Percentiles rank a stretch among this genome's conserved stretches.
phyloP scores from a whole-genome alignment of 768 basidiomycete genomes.

The Xerocomellus amylosporus region DNA sequence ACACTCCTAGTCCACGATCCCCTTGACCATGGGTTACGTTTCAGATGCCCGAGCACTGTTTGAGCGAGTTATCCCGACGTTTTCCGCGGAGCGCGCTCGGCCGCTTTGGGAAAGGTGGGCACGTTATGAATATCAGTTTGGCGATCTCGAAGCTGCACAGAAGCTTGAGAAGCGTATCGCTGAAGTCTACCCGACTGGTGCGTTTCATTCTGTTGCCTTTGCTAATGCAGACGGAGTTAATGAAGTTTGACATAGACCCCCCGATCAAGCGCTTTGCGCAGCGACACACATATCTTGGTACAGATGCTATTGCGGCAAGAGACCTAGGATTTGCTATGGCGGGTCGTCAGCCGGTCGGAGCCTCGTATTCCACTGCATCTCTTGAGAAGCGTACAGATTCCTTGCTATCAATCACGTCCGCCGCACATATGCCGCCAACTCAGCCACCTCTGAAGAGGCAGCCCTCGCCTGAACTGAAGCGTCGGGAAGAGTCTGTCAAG shows the following conservation, averaged over 20 bases:
- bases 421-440: conserved; percentile 23
- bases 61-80: conserved; percentile 79
- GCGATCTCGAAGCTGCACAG: conserved; percentile 83
- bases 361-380: conserved; percentile 18
- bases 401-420: conserved; percentile 31
- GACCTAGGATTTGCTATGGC: conserved; percentile 81
- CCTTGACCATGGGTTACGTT: conserved; percentile 2
- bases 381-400: conserved; percentile 39
- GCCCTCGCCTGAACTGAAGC: conserved; percentile 36
- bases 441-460: conserved; percentile 30
- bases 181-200: conserved; percentile 85
- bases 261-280: conserved; percentile 90
- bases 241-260: conserved; percentile 52
- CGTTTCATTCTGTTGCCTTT: conserved; percentile 19
- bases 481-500: conserved; percentile 42
- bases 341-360: conserved; percentile 24
- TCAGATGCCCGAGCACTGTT: conserved; percentile 95
- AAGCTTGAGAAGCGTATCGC: conserved; percentile 88
- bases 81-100: conserved; percentile 73
- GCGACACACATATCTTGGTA: conserved; percentile 66
- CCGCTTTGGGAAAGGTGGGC: conserved; percentile 97
- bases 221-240: background rate
- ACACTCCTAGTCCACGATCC: background rate
- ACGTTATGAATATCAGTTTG: conserved; percentile 91
- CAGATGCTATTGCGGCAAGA: conserved; percentile 83